phyloP scores from a whole-genome alignment of 805 yeast species.

The Blastobotrys mokoenaii region DNA sequence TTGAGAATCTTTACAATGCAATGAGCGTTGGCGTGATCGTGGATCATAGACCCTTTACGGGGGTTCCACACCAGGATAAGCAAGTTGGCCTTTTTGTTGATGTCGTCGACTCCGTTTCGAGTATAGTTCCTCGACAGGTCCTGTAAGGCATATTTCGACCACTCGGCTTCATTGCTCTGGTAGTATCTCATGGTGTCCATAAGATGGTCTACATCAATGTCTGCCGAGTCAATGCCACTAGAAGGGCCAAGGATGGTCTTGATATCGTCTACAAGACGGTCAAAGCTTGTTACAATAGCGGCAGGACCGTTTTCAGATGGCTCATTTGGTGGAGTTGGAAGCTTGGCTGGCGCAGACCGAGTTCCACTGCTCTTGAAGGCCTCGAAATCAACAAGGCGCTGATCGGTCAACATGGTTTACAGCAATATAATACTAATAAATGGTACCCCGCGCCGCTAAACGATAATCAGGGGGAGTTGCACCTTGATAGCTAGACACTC shows the following conservation, averaged over 20 bases:
- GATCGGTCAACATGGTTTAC: too few species aligned
- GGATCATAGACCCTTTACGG: constrained; percentile 52
- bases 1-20: constrained; percentile 63
- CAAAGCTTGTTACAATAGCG: constrained; percentile 17
- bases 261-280: constrained; percentile 27
- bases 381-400: too few species aligned
- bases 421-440: too few species aligned
- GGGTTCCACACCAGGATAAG: constrained; percentile 67
- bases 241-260: constrained; percentile 29
- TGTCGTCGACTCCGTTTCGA: constrained; percentile 66
- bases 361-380: too few species aligned
- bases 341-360: too few species aligned
- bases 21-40: constrained; percentile 71
- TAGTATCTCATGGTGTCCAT: constrained; percentile 41
- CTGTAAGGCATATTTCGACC: constrained; percentile 49
- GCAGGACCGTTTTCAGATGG: too few species aligned
- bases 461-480: too few species aligned
- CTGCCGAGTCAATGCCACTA: constrained; percentile 32
- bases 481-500: too few species aligned
- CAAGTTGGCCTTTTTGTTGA: constrained; percentile 63
- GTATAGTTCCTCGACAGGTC: constrained; percentile 45
- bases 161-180: constrained; percentile 41
- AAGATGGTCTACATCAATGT: constrained; percentile 45
- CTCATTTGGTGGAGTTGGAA: too few species aligned
- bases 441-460: too few species aligned